Conservation (phyloP, 768 basidiomycete species). For the Lactarius pseudohatsudake region DNA sequence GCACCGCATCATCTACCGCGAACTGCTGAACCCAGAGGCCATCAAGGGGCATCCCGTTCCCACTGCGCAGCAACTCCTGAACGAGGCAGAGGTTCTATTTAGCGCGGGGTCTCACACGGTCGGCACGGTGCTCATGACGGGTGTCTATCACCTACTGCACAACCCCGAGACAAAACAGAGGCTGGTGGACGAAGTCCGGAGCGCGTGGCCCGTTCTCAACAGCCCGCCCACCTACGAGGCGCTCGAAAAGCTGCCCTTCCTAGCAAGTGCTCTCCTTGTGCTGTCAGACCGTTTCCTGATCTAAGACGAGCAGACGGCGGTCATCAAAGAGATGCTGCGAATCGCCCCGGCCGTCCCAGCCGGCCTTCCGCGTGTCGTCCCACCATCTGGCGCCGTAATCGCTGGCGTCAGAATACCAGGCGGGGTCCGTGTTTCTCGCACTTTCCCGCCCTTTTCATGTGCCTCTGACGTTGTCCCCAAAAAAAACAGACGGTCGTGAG, state of each 20-base stretch:
- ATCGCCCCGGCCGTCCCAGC: conserved; percentile 2
- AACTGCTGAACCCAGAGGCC: conserved; percentile 13
- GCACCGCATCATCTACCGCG: conserved; percentile 22
- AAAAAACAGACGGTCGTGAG: conserved; percentile 15
- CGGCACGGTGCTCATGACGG: conserved; percentile 19
- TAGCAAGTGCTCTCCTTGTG: conserved; percentile 11
- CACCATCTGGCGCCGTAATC: conserved; percentile 18
- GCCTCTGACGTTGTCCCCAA: not conserved
- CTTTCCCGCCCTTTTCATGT: too few species aligned
- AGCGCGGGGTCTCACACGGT: conserved; percentile 23
- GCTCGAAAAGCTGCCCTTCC: conserved; percentile 20
- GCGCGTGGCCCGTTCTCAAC: conserved; percentile 17
- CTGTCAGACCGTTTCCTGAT: not conserved
- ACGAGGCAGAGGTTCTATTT: conserved; percentile 21
- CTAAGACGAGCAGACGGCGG: conserved; percentile 11
- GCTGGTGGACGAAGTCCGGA: conserved; percentile 11
- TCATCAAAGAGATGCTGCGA: conserved; percentile 23
- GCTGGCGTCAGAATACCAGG: conserved; percentile 17
- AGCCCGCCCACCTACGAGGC: conserved; percentile 18
- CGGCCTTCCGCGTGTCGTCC: conserved; percentile 21
- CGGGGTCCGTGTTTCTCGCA: conserved; percentile 16
- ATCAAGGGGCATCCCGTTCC: conserved; percentile 7
- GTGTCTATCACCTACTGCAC: conserved; percentile 13
- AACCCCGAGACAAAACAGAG: conserved; percentile 6
- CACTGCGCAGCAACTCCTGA: not conserved